Conservation (phyloP, 371 early-diverging fungal genomes). For the Capniomyces stellatus region DNA sequence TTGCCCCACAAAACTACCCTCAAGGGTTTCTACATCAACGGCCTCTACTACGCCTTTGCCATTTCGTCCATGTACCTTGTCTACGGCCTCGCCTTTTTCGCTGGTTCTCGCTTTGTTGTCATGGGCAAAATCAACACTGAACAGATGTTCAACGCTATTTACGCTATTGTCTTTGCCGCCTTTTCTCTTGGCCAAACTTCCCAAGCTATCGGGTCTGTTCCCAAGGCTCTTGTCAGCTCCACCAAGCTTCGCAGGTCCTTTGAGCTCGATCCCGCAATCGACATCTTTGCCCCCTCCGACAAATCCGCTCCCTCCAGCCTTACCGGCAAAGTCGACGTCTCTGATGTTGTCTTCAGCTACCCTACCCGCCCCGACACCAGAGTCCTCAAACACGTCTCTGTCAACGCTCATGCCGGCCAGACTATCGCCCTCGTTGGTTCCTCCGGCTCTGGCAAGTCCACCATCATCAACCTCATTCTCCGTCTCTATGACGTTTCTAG, state of each 20-base stretch:
- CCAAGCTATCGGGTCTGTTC: slow-evolving; percentile 8
- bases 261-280: neutral
- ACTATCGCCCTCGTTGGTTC: slow-evolving; percentile 78
- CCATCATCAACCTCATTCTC: slow-evolving; percentile 63
- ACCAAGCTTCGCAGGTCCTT: neutral
- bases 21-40: slow-evolving; percentile 31
- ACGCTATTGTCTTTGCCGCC: slow-evolving; percentile 50
- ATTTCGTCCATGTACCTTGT: slow-evolving; percentile 21
- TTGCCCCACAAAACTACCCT: slow-evolving; percentile 39
- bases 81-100: slow-evolving; percentile 16
- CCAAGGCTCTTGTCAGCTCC: slow-evolving; percentile 15
- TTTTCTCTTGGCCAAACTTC: slow-evolving; percentile 14
- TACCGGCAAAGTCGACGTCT: slow-evolving; percentile 5
- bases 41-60: slow-evolving; percentile 44
- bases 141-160: slow-evolving; percentile 38
- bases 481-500: slow-evolving; percentile 62
- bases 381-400: slow-evolving; percentile 57
- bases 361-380: slow-evolving; percentile 60
- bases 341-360: slow-evolving; percentile 49
- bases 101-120: slow-evolving; percentile 14
- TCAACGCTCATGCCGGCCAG: slow-evolving; percentile 52
- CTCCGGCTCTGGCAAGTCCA: slow-evolving; percentile 74
- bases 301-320: slow-evolving; percentile 6
- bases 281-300: neutral
- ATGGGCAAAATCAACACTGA: slow-evolving; percentile 14